phyloP scores from a whole-genome alignment of 1,139 yeast species.

The Wickerhamiella infanticola region DNA sequence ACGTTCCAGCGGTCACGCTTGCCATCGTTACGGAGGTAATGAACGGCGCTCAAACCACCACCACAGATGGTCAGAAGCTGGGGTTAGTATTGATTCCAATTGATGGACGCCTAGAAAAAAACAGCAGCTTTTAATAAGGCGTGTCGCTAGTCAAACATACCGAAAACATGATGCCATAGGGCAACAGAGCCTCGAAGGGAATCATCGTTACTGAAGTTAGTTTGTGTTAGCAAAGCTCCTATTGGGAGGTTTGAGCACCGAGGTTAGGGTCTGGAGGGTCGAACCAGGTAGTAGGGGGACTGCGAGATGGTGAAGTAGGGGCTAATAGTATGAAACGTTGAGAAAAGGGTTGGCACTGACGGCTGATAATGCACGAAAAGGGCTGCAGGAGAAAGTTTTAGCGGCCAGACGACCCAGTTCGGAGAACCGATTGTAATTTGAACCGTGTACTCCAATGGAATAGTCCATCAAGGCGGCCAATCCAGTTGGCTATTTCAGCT shows the following conservation, averaged over 20 bases:
- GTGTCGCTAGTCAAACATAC: slow-evolving; percentile 21
- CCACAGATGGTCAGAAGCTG: slow-evolving; percentile 38
- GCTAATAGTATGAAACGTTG: too few relatives aligned
- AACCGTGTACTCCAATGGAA: too few relatives aligned
- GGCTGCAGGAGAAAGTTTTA: too few relatives aligned
- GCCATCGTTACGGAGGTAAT: slow-evolving; percentile 36
- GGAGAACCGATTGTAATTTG: too few relatives aligned
- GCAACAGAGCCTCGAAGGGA: slow-evolving; percentile 60
- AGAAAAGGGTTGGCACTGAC: too few relatives aligned
- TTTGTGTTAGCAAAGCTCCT: slow-evolving; percentile 1
- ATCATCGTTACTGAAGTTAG: slow-evolving; percentile 26
- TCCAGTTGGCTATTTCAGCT: too few relatives aligned
- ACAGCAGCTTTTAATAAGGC: background rate
- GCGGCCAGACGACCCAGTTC: too few relatives aligned
- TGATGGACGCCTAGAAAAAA: too few relatives aligned
- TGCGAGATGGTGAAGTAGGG: too few relatives aligned
- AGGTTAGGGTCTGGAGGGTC: background rate
- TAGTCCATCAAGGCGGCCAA: too few relatives aligned
- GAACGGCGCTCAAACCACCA: slow-evolving; percentile 33
- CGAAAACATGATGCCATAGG: slow-evolving; percentile 47
- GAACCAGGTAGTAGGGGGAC: too few relatives aligned
- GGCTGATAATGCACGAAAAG: too few relatives aligned
- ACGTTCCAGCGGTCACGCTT: slow-evolving; percentile 41
- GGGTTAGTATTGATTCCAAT: background rate
- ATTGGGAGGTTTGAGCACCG: background rate